Evolutionary conservation across 1,139 yeast species (phyloP).

Genomic region (Sugiyamaella neomexicana): DNA sequence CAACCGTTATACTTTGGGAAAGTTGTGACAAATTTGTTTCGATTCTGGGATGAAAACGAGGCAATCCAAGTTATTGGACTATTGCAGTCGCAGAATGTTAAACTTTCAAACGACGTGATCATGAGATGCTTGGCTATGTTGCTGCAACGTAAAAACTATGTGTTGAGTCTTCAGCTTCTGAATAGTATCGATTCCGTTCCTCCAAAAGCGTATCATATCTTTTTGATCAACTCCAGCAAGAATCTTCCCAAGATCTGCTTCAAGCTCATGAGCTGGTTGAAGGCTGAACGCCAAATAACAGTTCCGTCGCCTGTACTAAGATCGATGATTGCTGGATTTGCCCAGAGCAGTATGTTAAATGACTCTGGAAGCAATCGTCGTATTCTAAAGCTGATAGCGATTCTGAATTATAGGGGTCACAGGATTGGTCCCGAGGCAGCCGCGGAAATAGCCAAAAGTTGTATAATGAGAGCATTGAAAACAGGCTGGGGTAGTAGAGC

Average conservation of each 20-base stretch:
- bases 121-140: constrained; percentile 17
- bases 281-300: constrained; percentile 13
- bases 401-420: constrained; percentile 22
- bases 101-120: constrained; percentile 18
- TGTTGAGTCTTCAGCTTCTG: constrained; percentile 21
- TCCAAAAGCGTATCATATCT: constrained; percentile 16
- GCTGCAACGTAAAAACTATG: constrained; percentile 14
- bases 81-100: constrained; percentile 15
- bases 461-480: constrained; percentile 19
- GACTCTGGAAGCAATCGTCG: constrained; percentile 25
- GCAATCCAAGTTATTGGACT: constrained; percentile 20
- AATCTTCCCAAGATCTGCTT: constrained; percentile 21
- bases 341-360: constrained; percentile 23
- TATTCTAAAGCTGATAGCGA: constrained; percentile 22
- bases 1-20: constrained; percentile 15
- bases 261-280: constrained; percentile 25
- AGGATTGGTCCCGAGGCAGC: constrained; percentile 21
- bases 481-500: constrained; percentile 26
- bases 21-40: constrained; percentile 19
- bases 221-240: constrained; percentile 19
- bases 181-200: constrained; percentile 18
- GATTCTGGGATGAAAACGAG: constrained; percentile 19
- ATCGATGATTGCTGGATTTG: constrained; percentile 26
- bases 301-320: constrained; percentile 25
- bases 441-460: constrained; percentile 23